These are phyloP conservation scores for Blastobotrys buckinghamii DNA, from an alignment of 1,139 yeast species.

Conservation along the genomic window DNA sequence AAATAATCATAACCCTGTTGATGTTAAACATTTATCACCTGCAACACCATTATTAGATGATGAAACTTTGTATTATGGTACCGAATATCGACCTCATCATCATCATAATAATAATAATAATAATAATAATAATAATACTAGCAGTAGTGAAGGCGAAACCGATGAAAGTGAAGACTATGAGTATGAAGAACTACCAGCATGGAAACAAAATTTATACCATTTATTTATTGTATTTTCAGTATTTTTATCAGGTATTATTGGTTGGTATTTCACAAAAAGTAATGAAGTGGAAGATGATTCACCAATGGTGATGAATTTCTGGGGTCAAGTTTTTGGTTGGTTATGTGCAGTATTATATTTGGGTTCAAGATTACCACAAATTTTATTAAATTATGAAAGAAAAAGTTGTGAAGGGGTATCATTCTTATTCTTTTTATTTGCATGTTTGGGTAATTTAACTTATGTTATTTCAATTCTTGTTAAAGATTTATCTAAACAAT, in stretches of 20 bases:
- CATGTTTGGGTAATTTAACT: conserved; percentile 86
- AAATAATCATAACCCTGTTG: conserved; percentile 50
- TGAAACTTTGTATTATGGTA: conserved; percentile 33
- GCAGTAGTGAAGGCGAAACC: conserved; percentile 35
- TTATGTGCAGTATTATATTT: conserved; percentile 78
- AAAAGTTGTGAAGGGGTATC: conserved; percentile 92
- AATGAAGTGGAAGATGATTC: conserved; percentile 13
- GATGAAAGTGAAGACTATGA: conserved; percentile 10
- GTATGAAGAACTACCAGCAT: conserved; percentile 13
- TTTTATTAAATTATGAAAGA: conserved; percentile 70
- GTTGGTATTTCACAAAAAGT: conserved; percentile 63
- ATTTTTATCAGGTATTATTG: conserved; percentile 69
- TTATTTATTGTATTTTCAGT: conserved; percentile 62
- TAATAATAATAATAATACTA: conserved; percentile 20
- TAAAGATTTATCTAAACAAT: conserved; percentile 56
- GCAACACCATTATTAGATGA: conserved; percentile 77
- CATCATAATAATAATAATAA: conserved; percentile 38
- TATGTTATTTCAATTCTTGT: conserved; percentile 82
- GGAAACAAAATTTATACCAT: conserved; percentile 42
- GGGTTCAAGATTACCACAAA: conserved; percentile 89
- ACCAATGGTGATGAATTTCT: conserved; percentile 48
- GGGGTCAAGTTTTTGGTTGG: conserved; percentile 91
- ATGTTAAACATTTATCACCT: conserved; percentile 77
- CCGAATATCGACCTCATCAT: conserved; percentile 2
- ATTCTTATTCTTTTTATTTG: conserved; percentile 84